Evolutionary conservation across 2,329 filamentous ascomycete species (phyloP).

Genomic region (Aureobasidium sp.): DNA sequence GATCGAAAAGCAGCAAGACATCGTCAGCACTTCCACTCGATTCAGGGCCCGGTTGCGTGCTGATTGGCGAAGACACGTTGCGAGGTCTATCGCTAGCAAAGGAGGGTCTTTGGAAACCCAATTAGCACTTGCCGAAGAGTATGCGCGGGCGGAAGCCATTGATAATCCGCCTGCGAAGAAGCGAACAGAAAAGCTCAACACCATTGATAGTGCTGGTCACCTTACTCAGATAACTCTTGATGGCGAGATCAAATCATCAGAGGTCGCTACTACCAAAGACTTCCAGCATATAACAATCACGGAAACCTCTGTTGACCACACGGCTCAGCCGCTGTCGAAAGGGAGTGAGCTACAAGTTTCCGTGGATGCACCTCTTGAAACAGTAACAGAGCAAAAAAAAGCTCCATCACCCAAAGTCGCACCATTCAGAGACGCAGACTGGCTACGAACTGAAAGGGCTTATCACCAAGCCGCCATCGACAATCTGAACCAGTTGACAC

Average conservation of each 20-base stretch:
- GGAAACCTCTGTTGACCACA: background rate
- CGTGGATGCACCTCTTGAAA: conserved; percentile 14
- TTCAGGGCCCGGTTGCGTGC: conserved; percentile 70
- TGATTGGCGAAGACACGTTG: conserved; percentile 80
- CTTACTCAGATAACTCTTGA: conserved; percentile 43
- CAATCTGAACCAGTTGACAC: conserved; percentile 70
- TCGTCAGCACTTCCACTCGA: conserved; percentile 58
- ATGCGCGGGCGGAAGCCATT: conserved; percentile 66
- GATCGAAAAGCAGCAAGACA: conserved; percentile 97
- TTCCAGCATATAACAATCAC: conserved; percentile 1
- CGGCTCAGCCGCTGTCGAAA: conserved; percentile 19
- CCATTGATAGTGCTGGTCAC: conserved; percentile 39
- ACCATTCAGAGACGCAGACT: conserved; percentile 69
- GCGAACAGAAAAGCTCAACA: conserved; percentile 38
- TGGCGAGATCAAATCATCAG: conserved; percentile 34
- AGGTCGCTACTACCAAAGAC: conserved; percentile 18
- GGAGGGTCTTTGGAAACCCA: conserved; percentile 71
- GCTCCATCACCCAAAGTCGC: conserved; percentile 20
- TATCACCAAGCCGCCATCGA: conserved; percentile 72
- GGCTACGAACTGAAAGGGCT: conserved; percentile 63
- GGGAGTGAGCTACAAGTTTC: conserved; percentile 18
- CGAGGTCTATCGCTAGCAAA: conserved; percentile 66
- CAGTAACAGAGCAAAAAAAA: background rate
- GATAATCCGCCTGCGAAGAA: conserved; percentile 50
- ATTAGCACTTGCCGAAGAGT: conserved; percentile 61